Evolutionary conservation across 139 green algal genomes (phyloP).

Genomic region (Asterochloris erici): DNA sequence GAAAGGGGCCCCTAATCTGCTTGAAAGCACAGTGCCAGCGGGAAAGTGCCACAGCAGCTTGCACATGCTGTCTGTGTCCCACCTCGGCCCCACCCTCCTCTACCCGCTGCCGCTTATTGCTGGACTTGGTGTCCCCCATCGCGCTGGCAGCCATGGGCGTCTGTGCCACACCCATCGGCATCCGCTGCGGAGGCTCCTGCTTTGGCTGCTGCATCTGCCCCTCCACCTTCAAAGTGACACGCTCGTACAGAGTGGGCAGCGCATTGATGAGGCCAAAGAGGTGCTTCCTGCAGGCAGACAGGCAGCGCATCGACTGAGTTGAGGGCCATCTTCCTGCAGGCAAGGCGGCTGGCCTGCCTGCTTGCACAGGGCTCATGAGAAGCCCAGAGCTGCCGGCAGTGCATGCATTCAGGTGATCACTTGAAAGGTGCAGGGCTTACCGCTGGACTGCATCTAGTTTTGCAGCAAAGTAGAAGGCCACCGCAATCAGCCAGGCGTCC

Average conservation of each 20-base stretch:
- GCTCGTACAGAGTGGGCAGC: slow-evolving; percentile 82
- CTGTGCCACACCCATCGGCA: too few relatives aligned
- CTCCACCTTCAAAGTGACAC: slow-evolving; percentile 43
- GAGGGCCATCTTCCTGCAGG: neutral
- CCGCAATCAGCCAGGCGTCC: slow-evolving; percentile 93
- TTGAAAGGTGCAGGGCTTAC: slow-evolving; percentile 19
- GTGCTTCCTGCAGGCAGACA: slow-evolving; percentile 46
- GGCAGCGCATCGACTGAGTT: neutral
- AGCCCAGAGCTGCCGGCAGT: neutral
- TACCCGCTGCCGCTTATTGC: too few relatives aligned
- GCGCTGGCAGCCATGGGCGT: too few relatives aligned
- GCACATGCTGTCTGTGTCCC: too few relatives aligned
- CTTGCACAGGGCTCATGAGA: too few relatives aligned
- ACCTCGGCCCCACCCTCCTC: too few relatives aligned
- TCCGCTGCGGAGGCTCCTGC: neutral
- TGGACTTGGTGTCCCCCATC: too few relatives aligned
- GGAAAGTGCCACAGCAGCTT: too few relatives aligned
- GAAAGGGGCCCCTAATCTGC: too few relatives aligned
- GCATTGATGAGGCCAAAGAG: slow-evolving; percentile 85
- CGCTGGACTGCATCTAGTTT: slow-evolving; percentile 76
- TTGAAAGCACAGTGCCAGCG: too few relatives aligned
- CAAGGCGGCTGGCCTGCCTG: neutral
- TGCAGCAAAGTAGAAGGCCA: slow-evolving; percentile 94
- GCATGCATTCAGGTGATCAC: neutral
- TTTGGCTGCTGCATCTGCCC: slow-evolving; percentile 19